A percentile compares a stretch with the other conserved stretches of the same genome.
Evolutionary conservation across 768 basidiomycete species (phyloP).

Genomic region (Filobasidium wieringae): DNA sequence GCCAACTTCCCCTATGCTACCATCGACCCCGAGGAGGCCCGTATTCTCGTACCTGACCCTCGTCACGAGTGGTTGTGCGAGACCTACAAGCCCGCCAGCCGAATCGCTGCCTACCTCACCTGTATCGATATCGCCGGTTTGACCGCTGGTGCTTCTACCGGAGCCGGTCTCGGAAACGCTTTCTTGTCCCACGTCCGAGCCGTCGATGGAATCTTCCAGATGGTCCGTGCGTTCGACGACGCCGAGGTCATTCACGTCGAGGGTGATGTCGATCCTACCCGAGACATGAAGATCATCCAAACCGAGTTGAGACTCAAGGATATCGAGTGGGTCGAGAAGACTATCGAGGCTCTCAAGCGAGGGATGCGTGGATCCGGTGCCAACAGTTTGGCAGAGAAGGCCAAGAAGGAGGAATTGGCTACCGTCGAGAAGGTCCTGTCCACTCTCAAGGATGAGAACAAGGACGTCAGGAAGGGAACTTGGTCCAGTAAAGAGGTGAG

Average conservation of each 20-base stretch:
- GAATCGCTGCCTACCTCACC: constrained; percentile 86
- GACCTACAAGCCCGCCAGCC: constrained; percentile 73
- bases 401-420: constrained; percentile 89
- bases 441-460: constrained; percentile 60
- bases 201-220: constrained; percentile 98
- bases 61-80: constrained; percentile 93
- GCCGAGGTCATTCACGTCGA: constrained; percentile 99
- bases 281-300: constrained; percentile 96
- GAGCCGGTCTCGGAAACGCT: constrained; percentile 92
- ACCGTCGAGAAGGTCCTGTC: constrained; percentile 76
- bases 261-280: constrained; percentile 86
- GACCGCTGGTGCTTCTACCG: constrained; percentile 95
- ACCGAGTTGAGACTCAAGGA: constrained; percentile 91
- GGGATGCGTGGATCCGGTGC: constrained; percentile 45
- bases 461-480: constrained; percentile 82
- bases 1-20: constrained; percentile 86
- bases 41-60: constrained; percentile 84
- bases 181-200: constrained; percentile 96
- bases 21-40: constrained; percentile 71
- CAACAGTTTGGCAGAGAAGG: constrained; percentile 73
- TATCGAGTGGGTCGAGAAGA: constrained; percentile 96
- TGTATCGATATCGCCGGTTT: constrained; percentile 98
- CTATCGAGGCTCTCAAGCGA: constrained; percentile 66
- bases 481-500: constrained; percentile 96
- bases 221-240: constrained; percentile 95